Percentiles rank a stretch among this genome's conserved stretches.
phyloP scores from a whole-genome alignment of 1,284 basidiomycete genomes.

The Chalciporus sp. region DNA sequence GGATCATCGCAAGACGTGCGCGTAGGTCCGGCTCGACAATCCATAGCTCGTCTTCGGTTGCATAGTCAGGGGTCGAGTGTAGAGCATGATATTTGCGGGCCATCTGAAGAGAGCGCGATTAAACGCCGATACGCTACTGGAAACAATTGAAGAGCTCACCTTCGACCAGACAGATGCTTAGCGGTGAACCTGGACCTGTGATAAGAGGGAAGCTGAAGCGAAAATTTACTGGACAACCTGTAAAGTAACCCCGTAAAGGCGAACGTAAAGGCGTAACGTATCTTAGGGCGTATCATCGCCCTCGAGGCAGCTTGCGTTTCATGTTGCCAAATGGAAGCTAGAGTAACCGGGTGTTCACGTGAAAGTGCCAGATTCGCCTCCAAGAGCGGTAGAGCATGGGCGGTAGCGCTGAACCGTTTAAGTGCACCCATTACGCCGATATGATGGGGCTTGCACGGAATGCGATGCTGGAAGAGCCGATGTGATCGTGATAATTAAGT shows the following conservation, averaged over 20 bases:
- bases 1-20: background rate
- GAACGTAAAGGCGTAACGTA: conserved; percentile 3
- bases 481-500: too few species aligned
- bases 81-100: background rate
- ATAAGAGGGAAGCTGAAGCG: background rate
- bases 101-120: conserved; percentile 1
- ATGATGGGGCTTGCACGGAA: too few species aligned
- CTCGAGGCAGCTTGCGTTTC: background rate
- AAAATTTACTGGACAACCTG: background rate
- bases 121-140: too few species aligned
- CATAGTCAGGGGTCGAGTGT: background rate
- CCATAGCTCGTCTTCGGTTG: background rate
- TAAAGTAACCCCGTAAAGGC: background rate
- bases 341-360: too few species aligned
- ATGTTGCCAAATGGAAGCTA: background rate
- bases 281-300: background rate
- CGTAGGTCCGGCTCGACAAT: background rate
- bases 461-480: too few species aligned
- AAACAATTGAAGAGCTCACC: background rate
- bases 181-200: background rate
- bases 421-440: too few species aligned
- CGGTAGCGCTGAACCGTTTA: too few species aligned
- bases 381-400: too few species aligned
- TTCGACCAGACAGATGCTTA: background rate
- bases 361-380: too few species aligned